These are phyloP conservation scores for Amanita fuliginea DNA, from an alignment of 768 basidiomycete species.

Conservation along the genomic window DNA sequence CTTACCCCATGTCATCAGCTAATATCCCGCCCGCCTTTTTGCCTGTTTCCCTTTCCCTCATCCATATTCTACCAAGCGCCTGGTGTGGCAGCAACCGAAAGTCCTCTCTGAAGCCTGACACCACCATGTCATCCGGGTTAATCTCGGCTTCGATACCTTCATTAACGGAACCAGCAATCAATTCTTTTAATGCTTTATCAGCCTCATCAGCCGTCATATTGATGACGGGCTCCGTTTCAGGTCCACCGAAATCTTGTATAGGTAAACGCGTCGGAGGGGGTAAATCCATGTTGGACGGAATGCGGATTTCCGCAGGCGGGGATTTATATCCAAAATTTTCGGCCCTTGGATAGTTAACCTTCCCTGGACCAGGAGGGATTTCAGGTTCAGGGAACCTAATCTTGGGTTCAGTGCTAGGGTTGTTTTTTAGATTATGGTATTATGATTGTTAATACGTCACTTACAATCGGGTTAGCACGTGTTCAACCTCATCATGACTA, in stretches of 20 bases:
- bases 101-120: constrained; percentile 66
- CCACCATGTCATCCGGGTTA: constrained; percentile 55
- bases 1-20: constrained; percentile 85
- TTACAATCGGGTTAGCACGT: constrained; percentile 6
- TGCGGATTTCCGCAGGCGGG: constrained; percentile 18
- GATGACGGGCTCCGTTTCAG: constrained; percentile 14
- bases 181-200: constrained; percentile 67
- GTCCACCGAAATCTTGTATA: constrained; percentile 14
- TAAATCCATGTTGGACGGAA: constrained; percentile 24
- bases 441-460: constrained; percentile 2
- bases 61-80: constrained; percentile 77
- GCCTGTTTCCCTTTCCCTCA: constrained; percentile 70
- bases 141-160: constrained; percentile 47
- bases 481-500: constrained; percentile 14
- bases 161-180: constrained; percentile 58
- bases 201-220: constrained; percentile 43
- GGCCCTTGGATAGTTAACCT: neutral
- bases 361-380: neutral
- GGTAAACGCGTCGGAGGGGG: constrained; percentile 8
- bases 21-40: constrained; percentile 82
- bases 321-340: constrained; percentile 2
- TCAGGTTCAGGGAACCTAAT: neutral
- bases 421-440: neutral
- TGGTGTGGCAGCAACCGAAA: constrained; percentile 80
- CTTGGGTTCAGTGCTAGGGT: constrained; percentile 8